Base-by-base conservation (phyloP, 192 early-diverging fungal species). In the Umbelopsis sp. region DNA sequence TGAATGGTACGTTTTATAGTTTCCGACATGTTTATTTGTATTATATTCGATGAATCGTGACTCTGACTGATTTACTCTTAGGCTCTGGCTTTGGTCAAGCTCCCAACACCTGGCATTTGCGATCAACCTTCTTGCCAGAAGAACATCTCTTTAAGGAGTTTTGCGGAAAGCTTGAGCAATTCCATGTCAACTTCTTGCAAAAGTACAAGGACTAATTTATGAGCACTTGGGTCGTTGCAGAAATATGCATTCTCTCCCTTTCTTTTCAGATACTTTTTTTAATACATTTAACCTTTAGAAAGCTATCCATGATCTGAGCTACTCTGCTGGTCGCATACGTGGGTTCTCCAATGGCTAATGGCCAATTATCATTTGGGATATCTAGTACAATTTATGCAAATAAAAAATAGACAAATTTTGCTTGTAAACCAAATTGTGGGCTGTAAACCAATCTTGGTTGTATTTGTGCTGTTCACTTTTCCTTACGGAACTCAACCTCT, bases 91-190 rank as follows among this genome's bases (percentile, higher is more conserved):
- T 99, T 74, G 90, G 91, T 47, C 97, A 99, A 84, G 86, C 87
- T 44, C 82, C 88, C 2, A 91, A 89, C 20, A 99, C 95, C 5
- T 96, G 85, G 81, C 97, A 99, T 81, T 98, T 99, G 88, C 87
- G 97, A 70, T 92, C 91, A 66, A 98, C 97, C 8, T 99, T 99
- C 84, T 78, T 99, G 80, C 95, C 97, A 21, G 93, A 91, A 11
- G 95, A 97, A 80, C 83, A 96, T 48, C 80, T 95, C 37, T 94
- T 99, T 91, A 95, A 96, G 50, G 88, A 81, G 30, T 97, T 99
- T 71, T 96, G 95, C 68, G 71, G 70, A 21, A 83, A 81, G 50
- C 84, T 99, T 58, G 78, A 82, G 68, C 78, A 76, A 35, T 99
- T 99, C 85, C 96, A 99, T 68, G 68, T 82, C 41, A 75, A 73